Evolutionary conservation across 139 green algal species (phyloP), one percentile per base, ranked within the genome.

Genomic region (Picochlorum sp.): DNA sequence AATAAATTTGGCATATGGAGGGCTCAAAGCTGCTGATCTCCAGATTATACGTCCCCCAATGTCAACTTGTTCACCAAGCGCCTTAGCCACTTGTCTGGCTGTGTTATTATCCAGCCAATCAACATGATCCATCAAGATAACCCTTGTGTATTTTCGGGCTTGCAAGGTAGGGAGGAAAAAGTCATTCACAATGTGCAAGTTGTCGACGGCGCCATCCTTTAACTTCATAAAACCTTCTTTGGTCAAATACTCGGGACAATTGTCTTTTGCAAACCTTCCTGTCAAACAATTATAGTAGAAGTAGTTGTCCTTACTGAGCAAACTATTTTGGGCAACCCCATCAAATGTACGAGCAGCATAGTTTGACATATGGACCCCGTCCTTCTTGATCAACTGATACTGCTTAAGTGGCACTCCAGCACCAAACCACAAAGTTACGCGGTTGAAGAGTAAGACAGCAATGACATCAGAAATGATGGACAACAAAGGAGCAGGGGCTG

Each of bases 51-150:
- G 81, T 50, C 91, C 91, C 26, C 90, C 92, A 2, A 77, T 68
- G 6, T 77, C 55, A 32, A 93, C 79, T 59, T 94, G 83, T 61
- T 75, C 33, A 18, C 72, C 73, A 49, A 96, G 76, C 2, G 74
- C 63, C 7, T 58, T 31, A 2, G 84, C 85, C 40, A 96, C 72
- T 56, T 83, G 60, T 32, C 69, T 30, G 1, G 79, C 79, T 12
- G 69, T 33, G 9, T 50, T 29, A 7, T 78, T 37, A 45, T 83
- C 72, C 58, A 95, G 74, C 91, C 91, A 98, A 78, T 98, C 91
- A 37, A 96, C 73, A 64, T 97, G 90, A 79, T 98, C 91, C 91
- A 98, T 98, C 47, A 98, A 71, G 63, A 98, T 95, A 41, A 96
- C 91, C 80, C 92, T 94, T 61, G 79, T 89, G 85, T 94, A 98